Evolutionary conservation across 768 basidiomycete genomes (phyloP).

Genomic region (Collybiopsis luxurians): DNA sequence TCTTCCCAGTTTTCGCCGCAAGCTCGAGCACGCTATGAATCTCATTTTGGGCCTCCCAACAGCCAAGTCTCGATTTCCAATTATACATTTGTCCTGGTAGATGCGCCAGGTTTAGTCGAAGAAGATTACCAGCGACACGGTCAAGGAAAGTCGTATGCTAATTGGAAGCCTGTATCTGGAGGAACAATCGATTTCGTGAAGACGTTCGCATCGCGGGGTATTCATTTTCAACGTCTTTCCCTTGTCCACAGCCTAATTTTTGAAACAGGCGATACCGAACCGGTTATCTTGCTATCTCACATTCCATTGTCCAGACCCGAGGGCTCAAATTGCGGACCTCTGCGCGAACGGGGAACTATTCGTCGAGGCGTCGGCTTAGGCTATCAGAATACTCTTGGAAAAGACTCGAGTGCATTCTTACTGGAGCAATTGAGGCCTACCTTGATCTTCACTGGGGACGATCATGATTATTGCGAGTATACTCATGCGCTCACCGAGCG

Average conservation of each 20-base stretch:
- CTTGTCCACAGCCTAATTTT: background rate
- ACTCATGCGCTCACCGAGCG: constrained; percentile 43
- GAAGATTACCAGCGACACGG: constrained; percentile 58
- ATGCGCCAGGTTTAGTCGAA: constrained; percentile 72
- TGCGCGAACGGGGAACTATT: constrained; percentile 74
- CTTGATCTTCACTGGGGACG: constrained; percentile 85
- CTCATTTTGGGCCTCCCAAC: constrained; percentile 77
- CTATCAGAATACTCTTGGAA: constrained; percentile 82
- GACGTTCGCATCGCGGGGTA: constrained; percentile 29
- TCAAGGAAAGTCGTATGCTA: constrained; percentile 35
- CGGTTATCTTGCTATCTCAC: constrained; percentile 77
- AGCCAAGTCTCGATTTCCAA: constrained; percentile 61
- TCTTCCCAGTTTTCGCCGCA: constrained; percentile 41
- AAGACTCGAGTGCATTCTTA: constrained; percentile 62
- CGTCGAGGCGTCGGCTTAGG: constrained; percentile 72
- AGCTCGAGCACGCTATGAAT: constrained; percentile 55
- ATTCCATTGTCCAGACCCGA: constrained; percentile 83
- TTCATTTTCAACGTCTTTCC: background rate
- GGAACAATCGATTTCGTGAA: constrained; percentile 57
- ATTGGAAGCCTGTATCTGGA: constrained; percentile 45
- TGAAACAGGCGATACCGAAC: constrained; percentile 19
- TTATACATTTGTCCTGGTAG: constrained; percentile 69
- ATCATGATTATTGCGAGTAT: constrained; percentile 93
- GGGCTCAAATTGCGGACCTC: constrained; percentile 67
- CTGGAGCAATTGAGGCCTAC: constrained; percentile 62